A percentile compares a stretch with the other conserved stretches of the same genome.
phyloP scores from a whole-genome alignment of 73 alveolate species.

The Blepharisma stoltei region DNA sequence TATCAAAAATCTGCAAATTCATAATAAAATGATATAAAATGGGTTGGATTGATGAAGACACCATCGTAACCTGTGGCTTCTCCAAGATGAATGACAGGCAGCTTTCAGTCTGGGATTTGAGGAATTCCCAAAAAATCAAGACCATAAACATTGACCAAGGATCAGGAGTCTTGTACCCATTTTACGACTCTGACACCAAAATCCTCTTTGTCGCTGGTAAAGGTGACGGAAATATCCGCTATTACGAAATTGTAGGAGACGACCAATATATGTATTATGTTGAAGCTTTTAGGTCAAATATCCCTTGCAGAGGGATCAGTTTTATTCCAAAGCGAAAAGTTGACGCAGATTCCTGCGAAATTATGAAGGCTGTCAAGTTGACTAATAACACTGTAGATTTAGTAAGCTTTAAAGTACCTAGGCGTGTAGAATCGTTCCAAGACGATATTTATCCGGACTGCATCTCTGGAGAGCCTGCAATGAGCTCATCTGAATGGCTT shows the following conservation, averaged over 20 bases:
- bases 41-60: conserved; percentile 73
- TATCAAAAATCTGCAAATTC: too few relatives aligned
- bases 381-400: conserved; percentile 62
- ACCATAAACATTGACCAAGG: conserved; percentile 64
- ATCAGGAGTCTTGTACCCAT: conserved; percentile 80
- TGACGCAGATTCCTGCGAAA: conserved; percentile 53
- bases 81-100: conserved; percentile 74
- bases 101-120: conserved; percentile 83
- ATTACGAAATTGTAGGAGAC: conserved; percentile 55
- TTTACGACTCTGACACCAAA: conserved; percentile 73
- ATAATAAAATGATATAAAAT: too few relatives aligned
- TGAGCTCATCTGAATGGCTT: conserved; percentile 71
- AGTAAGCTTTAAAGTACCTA: conserved; percentile 66
- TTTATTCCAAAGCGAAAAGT: conserved; percentile 78
- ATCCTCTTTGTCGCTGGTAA: conserved; percentile 73
- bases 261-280: conserved; percentile 64
- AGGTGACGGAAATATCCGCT: conserved; percentile 80
- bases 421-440: conserved; percentile 61
- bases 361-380: conserved; percentile 66
- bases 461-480: conserved; percentile 62
- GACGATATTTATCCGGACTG: conserved; percentile 69
- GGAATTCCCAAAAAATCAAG: conserved; percentile 54
- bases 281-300: conserved; percentile 41
- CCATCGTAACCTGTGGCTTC: conserved; percentile 79
- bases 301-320: conserved; percentile 65